Evolutionary conservation across 192 early-diverging fungal genomes (phyloP).

Genomic region (Linnemannia exigua): DNA sequence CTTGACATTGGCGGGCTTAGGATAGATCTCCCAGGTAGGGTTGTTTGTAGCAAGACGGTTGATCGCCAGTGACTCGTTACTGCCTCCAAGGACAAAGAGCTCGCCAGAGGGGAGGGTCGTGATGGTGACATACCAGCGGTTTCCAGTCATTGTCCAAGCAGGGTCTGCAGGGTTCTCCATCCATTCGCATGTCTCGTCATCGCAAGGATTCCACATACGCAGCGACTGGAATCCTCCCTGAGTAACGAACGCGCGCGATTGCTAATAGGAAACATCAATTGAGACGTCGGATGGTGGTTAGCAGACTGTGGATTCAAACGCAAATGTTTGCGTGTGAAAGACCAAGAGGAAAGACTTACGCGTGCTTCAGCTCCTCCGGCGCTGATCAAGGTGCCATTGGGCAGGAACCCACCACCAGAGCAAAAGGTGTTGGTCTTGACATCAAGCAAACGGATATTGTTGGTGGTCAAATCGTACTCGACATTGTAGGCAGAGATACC

Average conservation of each 20-base stretch:
- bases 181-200: conserved; percentile 60
- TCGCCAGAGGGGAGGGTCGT: conserved; percentile 60
- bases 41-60: conserved; percentile 60
- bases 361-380: conserved; percentile 65
- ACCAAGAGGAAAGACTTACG: conserved; percentile 26
- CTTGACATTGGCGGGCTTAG: conserved; percentile 27
- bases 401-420: conserved; percentile 66
- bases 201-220: conserved; percentile 63
- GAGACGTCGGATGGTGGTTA: too few species aligned
- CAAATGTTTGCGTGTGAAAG: neutral
- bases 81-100: conserved; percentile 70
- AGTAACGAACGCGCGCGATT: conserved; percentile 23
- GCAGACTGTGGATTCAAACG: too few species aligned
- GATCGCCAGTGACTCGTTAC: conserved; percentile 55
- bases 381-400: conserved; percentile 63
- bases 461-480: conserved; percentile 61
- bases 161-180: conserved; percentile 55
- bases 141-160: conserved; percentile 46
- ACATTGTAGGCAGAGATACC: conserved; percentile 59
- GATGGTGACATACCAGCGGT: conserved; percentile 69
- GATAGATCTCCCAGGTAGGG: conserved; percentile 60
- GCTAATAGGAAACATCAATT: neutral
- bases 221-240: conserved; percentile 59
- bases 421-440: conserved; percentile 69
- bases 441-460: conserved; percentile 57